Conservation (phyloP, 495 filamentous ascomycete genomes). For the Penicillium arizonense region DNA sequence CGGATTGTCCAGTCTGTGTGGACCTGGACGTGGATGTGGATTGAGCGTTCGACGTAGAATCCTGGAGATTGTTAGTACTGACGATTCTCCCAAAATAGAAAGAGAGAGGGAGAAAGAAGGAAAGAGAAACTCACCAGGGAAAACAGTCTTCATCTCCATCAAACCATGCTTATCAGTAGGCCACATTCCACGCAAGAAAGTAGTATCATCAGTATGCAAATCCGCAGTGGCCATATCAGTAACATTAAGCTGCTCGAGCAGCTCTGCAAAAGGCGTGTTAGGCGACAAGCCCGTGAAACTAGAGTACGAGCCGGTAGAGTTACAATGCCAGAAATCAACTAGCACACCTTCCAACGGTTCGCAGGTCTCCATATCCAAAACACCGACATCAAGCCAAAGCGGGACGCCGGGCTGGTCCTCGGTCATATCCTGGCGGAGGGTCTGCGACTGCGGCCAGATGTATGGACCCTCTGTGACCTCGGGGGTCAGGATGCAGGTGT, state of each 20-base stretch:
- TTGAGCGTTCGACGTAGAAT: constrained; percentile 35
- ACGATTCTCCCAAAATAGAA: too few species aligned
- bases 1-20: constrained; percentile 23
- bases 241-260: constrained; percentile 4
- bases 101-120: too few species aligned
- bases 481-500: constrained; percentile 49
- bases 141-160: constrained; percentile 47
- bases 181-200: constrained; percentile 49
- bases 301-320: constrained; percentile 21
- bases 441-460: constrained; percentile 31
- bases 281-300: constrained; percentile 41
- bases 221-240: constrained; percentile 7
- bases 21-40: constrained; percentile 31
- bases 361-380: constrained; percentile 55
- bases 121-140: constrained; percentile 35
- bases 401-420: constrained; percentile 51
- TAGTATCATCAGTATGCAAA: constrained; percentile 30
- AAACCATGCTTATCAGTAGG: constrained; percentile 47
- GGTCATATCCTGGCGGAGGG: constrained; percentile 44
- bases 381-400: constrained; percentile 53
- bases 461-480: constrained; percentile 50
- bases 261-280: constrained; percentile 19
- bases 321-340: constrained; percentile 50
- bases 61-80: too few species aligned
- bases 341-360: constrained; percentile 45